Base-by-base conservation (phyloP, 169 alveolate genomes). In the Plasmodium knowlesi region DNA sequence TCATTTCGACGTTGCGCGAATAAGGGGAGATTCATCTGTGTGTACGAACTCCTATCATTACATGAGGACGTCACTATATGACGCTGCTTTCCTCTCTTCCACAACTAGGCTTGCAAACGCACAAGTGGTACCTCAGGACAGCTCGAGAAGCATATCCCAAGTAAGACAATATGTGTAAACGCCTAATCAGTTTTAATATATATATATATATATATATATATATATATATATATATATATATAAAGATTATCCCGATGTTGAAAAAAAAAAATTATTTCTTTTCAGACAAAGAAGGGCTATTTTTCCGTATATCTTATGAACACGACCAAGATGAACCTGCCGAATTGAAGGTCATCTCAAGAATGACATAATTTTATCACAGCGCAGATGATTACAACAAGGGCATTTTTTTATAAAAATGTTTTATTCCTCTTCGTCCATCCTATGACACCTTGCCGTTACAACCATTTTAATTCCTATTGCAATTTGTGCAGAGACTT, bases 81-180 rank as follows among this genome's bases (percentile, higher is more conserved):
- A n/a, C 70, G 12, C 41, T 3, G 28, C 28, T 22, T 28, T 14
- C 37, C 57, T 19, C n/a, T 46, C 16, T 34, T 6, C 9, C 43
- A 28, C 22, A 41, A 16, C 70, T 88, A 95, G 96, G 95, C 39
- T 72, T 74, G 10, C 94, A 82, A 73, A 82, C 95, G 32, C 95
- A 92, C 86, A 78, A 70, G 14, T 94, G 96, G 96, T 94, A 94
- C 43, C 91, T 91, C 30, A 46, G 92, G 41, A 85, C 93, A 32
- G 85, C 81, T 53, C 92, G 84, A 50, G 53, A 86, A n/a, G 41
- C 82, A 34, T 94, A 94, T 83, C 96, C 96, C 41, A 70, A 82
- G 96, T 94, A 46, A 28, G 95, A 53, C 89, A 92, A 73, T 28
- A 50, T 84, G 86, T 72, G 92, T 84, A 94, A 83, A 53, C 41